Evolutionary conservation across 2,329 filamentous ascomycete species (phyloP), one percentile per base, ranked within the genome.

Genomic region (Exophiala phaeomuriformis): DNA sequence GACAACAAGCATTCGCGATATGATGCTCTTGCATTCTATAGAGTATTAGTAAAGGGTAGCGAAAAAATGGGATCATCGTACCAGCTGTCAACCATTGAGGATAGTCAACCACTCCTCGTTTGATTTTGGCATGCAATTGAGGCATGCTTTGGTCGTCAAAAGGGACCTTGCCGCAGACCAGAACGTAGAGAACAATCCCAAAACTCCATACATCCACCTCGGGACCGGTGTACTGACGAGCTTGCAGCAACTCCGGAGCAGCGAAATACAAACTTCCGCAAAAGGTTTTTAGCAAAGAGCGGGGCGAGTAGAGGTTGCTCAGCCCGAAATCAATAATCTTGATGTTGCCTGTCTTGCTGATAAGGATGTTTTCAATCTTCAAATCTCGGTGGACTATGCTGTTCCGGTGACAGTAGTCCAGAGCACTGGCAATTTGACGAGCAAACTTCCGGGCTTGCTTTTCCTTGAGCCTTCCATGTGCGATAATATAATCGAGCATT

Each of bases 121-220:
- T 98, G 71, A 98, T 98, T 74, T 98, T 98, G 54, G 91, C 90
- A 72, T 98, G 93, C 46, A 98, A 76, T 59, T 95, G 90, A 35
- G 91, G 93, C 90, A 98, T 98, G 73, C 90, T 96, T 72, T 98
- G 93, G 67, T 98, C 93, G 68, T 98, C 93, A 66, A 98, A 98
- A 0, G 93, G 93, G 2, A 98, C 93, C 70, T 97, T 97, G 49
- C 93, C 93, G 67, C 93, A 97, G 3, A 97, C 93, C 57, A 98
- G 73, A 53, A 98, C 93, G 65, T 97, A 98, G 9, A 98, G 79
- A 8, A 98, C 93, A 63, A 98, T 96, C 27, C 93, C 93, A 71
- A 97, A 97, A 73, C 93, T 97, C 93, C 93, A 98, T 1, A 97
- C 82, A 66, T 98, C 93, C 30, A 98, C 93, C 68, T 98, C 93